These are phyloP conservation scores for Mucor racemosus DNA, from an alignment of 371 early-diverging fungal species.

Conservation along the genomic window DNA sequence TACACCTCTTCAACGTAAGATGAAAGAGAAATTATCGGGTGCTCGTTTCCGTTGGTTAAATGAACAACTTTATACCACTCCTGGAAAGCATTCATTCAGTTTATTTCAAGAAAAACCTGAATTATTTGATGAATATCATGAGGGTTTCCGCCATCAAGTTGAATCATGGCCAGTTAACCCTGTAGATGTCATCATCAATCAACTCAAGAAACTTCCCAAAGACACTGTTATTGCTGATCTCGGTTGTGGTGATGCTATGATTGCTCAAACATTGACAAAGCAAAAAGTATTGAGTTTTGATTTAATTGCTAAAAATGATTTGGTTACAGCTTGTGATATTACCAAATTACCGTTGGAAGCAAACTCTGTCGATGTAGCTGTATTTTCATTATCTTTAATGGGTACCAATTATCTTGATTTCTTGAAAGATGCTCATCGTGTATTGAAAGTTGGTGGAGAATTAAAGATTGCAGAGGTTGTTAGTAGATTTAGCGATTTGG, in stretches of 20 bases:
- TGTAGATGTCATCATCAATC: slow-evolving; percentile 82
- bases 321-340: slow-evolving; percentile 95
- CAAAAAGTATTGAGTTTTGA: slow-evolving; percentile 94
- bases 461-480: slow-evolving; percentile 95
- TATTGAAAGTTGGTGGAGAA: slow-evolving; percentile 84
- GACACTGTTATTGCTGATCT: slow-evolving; percentile 88
- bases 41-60: slow-evolving; percentile 95
- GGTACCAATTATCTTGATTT: slow-evolving; percentile 94
- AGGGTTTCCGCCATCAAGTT: slow-evolving; percentile 95
- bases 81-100: slow-evolving; percentile 73
- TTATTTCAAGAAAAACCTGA: slow-evolving; percentile 86
- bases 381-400: slow-evolving; percentile 98
- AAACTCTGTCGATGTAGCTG: slow-evolving; percentile 82
- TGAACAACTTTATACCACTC: slow-evolving; percentile 92
- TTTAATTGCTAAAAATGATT: slow-evolving; percentile 82
- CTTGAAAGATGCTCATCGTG: slow-evolving; percentile 89
- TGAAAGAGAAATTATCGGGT: slow-evolving; percentile 85
- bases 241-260: slow-evolving; percentile 98
- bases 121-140: slow-evolving; percentile 95
- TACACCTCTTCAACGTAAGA: slow-evolving; percentile 78
- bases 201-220: slow-evolving; percentile 60
- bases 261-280: slow-evolving; percentile 77
- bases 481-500: slow-evolving; percentile 83
- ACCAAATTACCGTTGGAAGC: slow-evolving; percentile 81
- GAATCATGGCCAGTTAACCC: slow-evolving; percentile 98